Evolutionary conservation across 257 asterid genomes (phyloP).

Genomic region (Nicotiana tabacum): DNA sequence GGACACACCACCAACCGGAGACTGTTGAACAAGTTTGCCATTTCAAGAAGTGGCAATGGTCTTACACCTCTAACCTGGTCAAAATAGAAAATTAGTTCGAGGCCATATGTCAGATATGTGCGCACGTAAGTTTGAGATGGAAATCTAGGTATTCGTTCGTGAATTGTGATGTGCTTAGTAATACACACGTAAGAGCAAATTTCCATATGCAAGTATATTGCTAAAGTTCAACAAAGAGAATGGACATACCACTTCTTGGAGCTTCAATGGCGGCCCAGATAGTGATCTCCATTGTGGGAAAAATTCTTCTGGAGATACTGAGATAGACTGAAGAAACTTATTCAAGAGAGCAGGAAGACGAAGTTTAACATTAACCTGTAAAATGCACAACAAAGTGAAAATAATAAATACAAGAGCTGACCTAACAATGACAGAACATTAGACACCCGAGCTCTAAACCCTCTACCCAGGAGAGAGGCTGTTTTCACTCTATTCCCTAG

Average conservation of each 20-base stretch:
- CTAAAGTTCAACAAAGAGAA: neutral
- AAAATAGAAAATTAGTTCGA: constrained; percentile 17
- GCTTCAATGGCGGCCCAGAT: constrained; percentile 91
- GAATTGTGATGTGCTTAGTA: neutral
- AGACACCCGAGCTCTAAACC: neutral
- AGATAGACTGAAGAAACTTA: constrained; percentile 77
- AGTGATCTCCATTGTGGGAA: constrained; percentile 96
- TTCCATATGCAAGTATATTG: neutral
- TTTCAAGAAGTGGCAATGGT: constrained; percentile 74
- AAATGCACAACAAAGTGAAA: constrained; percentile 3
- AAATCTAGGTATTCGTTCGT: neutral
- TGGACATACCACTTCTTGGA: constrained; percentile 88
- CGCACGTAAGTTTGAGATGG: neutral
- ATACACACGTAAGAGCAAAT: neutral
- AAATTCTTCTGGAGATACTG: constrained; percentile 79
- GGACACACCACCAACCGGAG: constrained; percentile 62
- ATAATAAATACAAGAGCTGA: neutral
- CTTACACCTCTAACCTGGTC: constrained; percentile 88
- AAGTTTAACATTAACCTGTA: constrained; percentile 81
- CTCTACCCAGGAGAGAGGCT: neutral
- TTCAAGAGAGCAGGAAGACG: constrained; percentile 85
- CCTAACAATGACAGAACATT: neutral
- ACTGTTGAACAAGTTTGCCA: constrained; percentile 69
- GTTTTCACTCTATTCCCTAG: neutral
- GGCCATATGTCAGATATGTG: constrained; percentile 5